Percentiles rank a stretch among this genome's conserved stretches.
Conservation (phyloP, 805 yeast genomes). For the Yamadazyma scolyti region DNA sequence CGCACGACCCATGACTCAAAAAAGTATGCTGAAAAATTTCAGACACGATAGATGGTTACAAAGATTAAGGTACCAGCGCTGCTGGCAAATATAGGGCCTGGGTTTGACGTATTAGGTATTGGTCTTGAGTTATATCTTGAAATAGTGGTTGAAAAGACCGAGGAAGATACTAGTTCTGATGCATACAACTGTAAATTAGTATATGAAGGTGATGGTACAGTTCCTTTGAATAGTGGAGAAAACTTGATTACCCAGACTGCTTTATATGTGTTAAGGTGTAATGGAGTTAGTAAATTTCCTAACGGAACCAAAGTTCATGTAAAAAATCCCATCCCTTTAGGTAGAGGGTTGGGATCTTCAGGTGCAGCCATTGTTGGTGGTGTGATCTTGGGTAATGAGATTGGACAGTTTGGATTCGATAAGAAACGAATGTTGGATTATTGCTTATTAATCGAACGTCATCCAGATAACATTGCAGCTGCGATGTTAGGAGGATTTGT, state of each 20-base stretch:
- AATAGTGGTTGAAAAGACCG: constrained; percentile 61
- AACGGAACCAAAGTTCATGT: constrained; percentile 78
- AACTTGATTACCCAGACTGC: constrained; percentile 93
- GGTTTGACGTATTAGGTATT: constrained; percentile 93
- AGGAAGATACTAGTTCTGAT: constrained; percentile 46
- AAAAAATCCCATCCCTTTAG: constrained; percentile 88
- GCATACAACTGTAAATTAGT: constrained; percentile 66
- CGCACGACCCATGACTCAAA: no score
- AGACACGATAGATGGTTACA: background rate
- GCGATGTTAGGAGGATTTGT: constrained; percentile 99
- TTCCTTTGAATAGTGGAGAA: constrained; percentile 72
- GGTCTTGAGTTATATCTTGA: constrained; percentile 76
- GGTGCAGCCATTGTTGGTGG: constrained; percentile 99
- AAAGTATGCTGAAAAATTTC: no score
- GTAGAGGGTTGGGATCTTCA: constrained; percentile 95
- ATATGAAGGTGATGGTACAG: constrained; percentile 75
- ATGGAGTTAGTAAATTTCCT: constrained; percentile 74
- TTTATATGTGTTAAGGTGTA: constrained; percentile 82
- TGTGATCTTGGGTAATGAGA: constrained; percentile 80
- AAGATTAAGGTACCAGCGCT: constrained; percentile 88
- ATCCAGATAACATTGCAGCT: constrained; percentile 97
- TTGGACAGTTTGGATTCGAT: constrained; percentile 68
- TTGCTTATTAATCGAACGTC: constrained; percentile 96
- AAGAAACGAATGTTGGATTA: constrained; percentile 88
- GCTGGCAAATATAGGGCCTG: constrained; percentile 97